These are phyloP conservation scores for Penstemon newberryi DNA, from an alignment of 257 asterid species.

Conservation along the genomic window DNA sequence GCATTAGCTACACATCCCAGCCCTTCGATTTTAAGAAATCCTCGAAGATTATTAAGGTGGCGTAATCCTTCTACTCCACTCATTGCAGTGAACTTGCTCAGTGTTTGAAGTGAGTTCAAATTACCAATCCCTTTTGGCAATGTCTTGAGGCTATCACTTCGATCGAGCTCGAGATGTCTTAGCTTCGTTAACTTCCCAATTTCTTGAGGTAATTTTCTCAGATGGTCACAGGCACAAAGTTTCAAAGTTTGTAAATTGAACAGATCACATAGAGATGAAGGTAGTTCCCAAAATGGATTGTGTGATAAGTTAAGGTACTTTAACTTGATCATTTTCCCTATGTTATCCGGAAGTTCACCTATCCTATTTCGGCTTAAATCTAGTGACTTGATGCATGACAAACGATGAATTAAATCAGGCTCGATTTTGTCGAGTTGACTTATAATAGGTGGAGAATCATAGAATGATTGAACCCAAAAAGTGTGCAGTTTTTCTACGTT, in stretches of 20 bases:
- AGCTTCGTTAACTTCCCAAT: slow-evolving; percentile 41
- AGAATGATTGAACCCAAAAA: slow-evolving; percentile 71
- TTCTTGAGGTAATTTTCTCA: slow-evolving; percentile 39
- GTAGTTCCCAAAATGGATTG: slow-evolving; percentile 61
- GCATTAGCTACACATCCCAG: slow-evolving; percentile 45
- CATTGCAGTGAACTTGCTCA: slow-evolving; percentile 51
- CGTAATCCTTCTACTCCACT: slow-evolving; percentile 47
- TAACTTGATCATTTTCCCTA: slow-evolving; percentile 44
- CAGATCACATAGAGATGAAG: slow-evolving; percentile 49
- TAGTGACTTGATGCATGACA: slow-evolving; percentile 38
- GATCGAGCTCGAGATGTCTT: slow-evolving; percentile 63
- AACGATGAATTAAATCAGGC: slow-evolving; percentile 38
- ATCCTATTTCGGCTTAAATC: slow-evolving; percentile 68
- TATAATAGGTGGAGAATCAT: slow-evolving; percentile 56
- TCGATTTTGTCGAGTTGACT: slow-evolving; percentile 46
- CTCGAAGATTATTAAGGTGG: slow-evolving; percentile 52
- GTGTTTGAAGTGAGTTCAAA: slow-evolving; percentile 52
- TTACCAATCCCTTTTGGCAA: slow-evolving; percentile 60
- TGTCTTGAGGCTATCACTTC: slow-evolving; percentile 44
- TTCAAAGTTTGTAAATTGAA: slow-evolving; percentile 58
- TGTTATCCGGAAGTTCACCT: slow-evolving; percentile 48
- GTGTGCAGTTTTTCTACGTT: slow-evolving; percentile 45
- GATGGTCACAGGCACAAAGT: slow-evolving; percentile 53
- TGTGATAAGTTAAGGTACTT: slow-evolving; percentile 67
- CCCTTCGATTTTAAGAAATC: slow-evolving; percentile 62